Evolutionary conservation across 1,284 basidiomycete species (phyloP).

Genomic region (Thelephora terrestris): DNA sequence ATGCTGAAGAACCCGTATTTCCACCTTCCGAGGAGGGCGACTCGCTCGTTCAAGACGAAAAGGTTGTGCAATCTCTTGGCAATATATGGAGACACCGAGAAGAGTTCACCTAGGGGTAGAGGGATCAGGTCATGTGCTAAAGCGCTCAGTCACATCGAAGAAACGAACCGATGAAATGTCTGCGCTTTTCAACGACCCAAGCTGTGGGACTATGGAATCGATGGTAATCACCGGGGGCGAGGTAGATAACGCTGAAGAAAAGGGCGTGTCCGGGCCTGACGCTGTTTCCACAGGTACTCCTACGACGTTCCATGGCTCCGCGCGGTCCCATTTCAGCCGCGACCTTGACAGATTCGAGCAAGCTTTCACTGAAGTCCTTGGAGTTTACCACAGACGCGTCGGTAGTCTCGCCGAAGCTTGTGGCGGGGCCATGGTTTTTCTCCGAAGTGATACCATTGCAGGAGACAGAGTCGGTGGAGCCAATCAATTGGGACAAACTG

Average conservation of each 20-base stretch:
- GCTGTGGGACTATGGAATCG: constrained; percentile 93
- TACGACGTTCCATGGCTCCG: constrained; percentile 29
- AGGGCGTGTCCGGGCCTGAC: constrained; percentile 70
- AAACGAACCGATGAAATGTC: constrained; percentile 81
- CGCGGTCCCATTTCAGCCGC: constrained; percentile 57
- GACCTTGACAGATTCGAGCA: constrained; percentile 58
- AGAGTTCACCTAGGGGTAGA: constrained; percentile 64
- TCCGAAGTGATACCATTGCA: constrained; percentile 23
- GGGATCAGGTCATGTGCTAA: neutral
- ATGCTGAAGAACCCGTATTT: constrained; percentile 93
- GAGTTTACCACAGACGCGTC: constrained; percentile 58
- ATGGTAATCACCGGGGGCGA: constrained; percentile 98
- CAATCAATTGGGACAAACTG: constrained; percentile 78
- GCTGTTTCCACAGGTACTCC: constrained; percentile 34
- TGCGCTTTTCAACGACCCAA: constrained; percentile 94
- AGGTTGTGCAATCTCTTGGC: constrained; percentile 86
- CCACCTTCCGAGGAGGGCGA: constrained; percentile 95
- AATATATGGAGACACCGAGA: constrained; percentile 95
- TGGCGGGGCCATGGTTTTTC: constrained; percentile 37
- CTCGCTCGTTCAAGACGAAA: constrained; percentile 96
- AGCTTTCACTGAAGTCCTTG: constrained; percentile 39
- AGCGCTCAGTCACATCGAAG: neutral
- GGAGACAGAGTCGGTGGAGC: constrained; percentile 29
- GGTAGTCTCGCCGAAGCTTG: constrained; percentile 27
- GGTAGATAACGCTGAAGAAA: constrained; percentile 93